A percentile compares a stretch with the other conserved stretches of the same genome.
Conservation (phyloP, 192 early-diverging fungal genomes). For the Backusella westeae region DNA sequence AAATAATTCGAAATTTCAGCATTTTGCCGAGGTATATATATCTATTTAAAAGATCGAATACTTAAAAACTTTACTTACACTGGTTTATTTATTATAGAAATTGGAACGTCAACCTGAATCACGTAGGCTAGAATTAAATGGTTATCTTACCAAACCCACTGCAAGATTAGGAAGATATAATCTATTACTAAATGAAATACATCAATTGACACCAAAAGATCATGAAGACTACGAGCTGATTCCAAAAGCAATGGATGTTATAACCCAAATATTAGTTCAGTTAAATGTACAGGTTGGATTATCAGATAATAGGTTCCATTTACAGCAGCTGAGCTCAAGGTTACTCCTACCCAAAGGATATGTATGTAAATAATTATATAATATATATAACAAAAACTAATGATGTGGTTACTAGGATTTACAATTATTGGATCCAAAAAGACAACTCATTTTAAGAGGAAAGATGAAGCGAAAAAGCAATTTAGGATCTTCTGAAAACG, state of each 20-base stretch:
- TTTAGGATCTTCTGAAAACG: slow-evolving; percentile 40
- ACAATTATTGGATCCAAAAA: slow-evolving; percentile 63
- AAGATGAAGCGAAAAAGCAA: slow-evolving; percentile 66
- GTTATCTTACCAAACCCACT: slow-evolving; percentile 84
- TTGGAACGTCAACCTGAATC: slow-evolving; percentile 76
- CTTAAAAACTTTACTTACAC: slow-evolving; percentile 34
- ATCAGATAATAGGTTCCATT: background rate
- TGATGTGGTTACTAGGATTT: slow-evolving; percentile 54
- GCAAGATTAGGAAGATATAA: slow-evolving; percentile 63
- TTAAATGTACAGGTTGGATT: background rate
- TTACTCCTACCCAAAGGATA: slow-evolving; percentile 47
- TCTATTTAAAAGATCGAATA: slow-evolving; percentile 22
- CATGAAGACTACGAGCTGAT: background rate
- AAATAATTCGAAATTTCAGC: slow-evolving; percentile 59
- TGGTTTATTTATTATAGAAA: slow-evolving; percentile 45
- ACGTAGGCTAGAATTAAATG: slow-evolving; percentile 78
- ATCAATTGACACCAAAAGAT: slow-evolving; percentile 9
- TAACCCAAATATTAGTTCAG: slow-evolving; percentile 5
- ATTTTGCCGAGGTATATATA: slow-evolving; percentile 65
- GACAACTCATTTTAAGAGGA: slow-evolving; percentile 78
- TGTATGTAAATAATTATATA: background rate
- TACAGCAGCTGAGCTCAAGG: slow-evolving; percentile 54
- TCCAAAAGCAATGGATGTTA: background rate
- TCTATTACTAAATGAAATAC: slow-evolving; percentile 1
- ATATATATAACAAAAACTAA: background rate